Evolutionary conservation across 192 early-diverging fungal genomes (phyloP).

Genomic region (Coemansia sp.): DNA sequence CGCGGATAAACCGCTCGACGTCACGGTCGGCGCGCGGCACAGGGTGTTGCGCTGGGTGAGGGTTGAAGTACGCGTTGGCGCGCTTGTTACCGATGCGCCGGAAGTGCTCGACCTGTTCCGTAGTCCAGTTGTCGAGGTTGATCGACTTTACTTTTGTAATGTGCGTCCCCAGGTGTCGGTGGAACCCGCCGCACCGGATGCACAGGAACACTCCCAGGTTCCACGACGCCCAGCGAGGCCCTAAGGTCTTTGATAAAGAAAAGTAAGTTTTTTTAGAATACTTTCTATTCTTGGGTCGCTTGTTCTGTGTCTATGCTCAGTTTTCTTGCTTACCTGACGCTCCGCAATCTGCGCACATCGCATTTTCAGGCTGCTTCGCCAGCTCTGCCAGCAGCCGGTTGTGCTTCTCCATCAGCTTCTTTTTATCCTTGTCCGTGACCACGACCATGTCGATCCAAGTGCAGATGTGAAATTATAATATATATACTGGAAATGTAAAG

Average conservation of each 20-base stretch:
- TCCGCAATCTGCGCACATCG: slow-evolving; percentile 73
- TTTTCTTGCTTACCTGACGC: slow-evolving; percentile 56
- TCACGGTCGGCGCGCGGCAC: slow-evolving; percentile 70
- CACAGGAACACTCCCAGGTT: slow-evolving; percentile 92
- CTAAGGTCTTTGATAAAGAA: too few species aligned
- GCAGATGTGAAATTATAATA: neutral
- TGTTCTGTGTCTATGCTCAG: too few species aligned
- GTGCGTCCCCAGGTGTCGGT: slow-evolving; percentile 83
- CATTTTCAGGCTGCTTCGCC: slow-evolving; percentile 66
- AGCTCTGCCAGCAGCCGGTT: slow-evolving; percentile 66
- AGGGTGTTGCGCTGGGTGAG: slow-evolving; percentile 63
- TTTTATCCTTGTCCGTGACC: slow-evolving; percentile 55
- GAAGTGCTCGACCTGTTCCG: slow-evolving; percentile 72
- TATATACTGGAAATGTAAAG: too few species aligned
- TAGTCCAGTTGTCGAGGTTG: slow-evolving; percentile 85
- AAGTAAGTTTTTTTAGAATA: too few species aligned
- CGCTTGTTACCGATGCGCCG: slow-evolving; percentile 59
- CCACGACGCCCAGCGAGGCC: slow-evolving; percentile 86
- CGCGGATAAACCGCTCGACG: slow-evolving; percentile 83
- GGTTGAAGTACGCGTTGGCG: slow-evolving; percentile 69
- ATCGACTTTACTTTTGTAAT: slow-evolving; percentile 91
- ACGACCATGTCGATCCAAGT: slow-evolving; percentile 25
- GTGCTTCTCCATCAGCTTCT: slow-evolving; percentile 66
- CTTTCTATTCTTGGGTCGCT: too few species aligned
- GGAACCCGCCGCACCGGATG: slow-evolving; percentile 83